Base-by-base conservation (phyloP, 805 yeast genomes). In the Starmerella gropengiesseri region DNA sequence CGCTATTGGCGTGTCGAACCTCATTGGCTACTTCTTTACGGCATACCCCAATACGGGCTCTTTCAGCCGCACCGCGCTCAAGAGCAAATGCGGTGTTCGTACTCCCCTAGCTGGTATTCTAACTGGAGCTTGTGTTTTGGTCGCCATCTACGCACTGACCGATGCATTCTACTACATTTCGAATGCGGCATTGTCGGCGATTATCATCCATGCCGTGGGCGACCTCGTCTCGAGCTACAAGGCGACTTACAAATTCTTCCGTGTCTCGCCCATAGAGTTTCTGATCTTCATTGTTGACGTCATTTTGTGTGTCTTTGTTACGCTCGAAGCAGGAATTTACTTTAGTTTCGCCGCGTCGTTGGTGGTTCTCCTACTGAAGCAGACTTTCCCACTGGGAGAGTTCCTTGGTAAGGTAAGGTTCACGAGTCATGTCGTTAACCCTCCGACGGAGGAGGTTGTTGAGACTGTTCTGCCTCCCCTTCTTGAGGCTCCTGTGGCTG, bases 31-130 rank as follows among this genome's bases (percentile, higher is more conserved):
- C 17, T 84, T 86, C 59, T 87, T 87, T 73, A 72, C 75, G 56
- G 95, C 96, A 7, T 87, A 87, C 61, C 96, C 96, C 7, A 86
- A 94, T 7, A 87, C 96, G 4, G 96, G 96, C 35, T 87, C 96
- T 1, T 87, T 87, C 62, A 82, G 94, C 16, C 78, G 96, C 68
- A 81, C 95, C 34, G 96, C 96, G 7, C 71, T 87, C 55, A 87
- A 89, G 65, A 79, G 94, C 40, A 87, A 87, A 64, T 87, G 95
- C 71, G 94, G 94, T 60, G 96, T 87, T 35, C 75, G 86, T 58
- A 87, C 96, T 17, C 96, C 96, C 27, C 67, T 87, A 47, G 93
- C 95, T 34, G 95, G 95, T 65, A 70, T 85, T 31, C 81, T 78
- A 62, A 82, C 95, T 11, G 96, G 95, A 59, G 75, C 74, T 34